phyloP scores from a whole-genome alignment of 805 yeast species.

The Saturnispora silvae region DNA sequence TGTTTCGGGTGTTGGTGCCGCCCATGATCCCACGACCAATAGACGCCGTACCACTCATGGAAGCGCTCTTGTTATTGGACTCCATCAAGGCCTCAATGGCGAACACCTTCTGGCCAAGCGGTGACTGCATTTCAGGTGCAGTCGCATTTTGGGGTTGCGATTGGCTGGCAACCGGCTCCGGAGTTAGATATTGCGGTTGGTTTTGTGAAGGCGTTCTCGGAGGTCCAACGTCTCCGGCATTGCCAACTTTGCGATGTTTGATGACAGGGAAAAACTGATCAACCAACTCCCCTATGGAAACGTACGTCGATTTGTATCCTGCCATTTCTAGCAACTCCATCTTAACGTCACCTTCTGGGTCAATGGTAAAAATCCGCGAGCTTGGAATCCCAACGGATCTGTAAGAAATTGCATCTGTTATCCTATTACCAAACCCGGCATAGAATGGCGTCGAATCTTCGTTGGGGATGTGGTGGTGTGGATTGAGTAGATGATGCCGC shows the following conservation, averaged over 20 bases:
- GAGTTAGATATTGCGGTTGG: background rate
- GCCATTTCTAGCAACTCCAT: constrained; percentile 93
- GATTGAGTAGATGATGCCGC: constrained; percentile 7
- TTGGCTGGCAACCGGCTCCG: background rate
- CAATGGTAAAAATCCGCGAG: constrained; percentile 88
- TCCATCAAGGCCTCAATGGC: constrained; percentile 2
- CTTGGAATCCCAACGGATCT: constrained; percentile 90
- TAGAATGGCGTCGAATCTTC: constrained; percentile 65
- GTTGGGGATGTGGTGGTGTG: constrained; percentile 6
- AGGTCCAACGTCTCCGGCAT: too few species aligned
- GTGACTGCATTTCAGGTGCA: too few species aligned
- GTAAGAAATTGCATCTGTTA: constrained; percentile 92
- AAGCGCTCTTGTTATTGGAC: background rate
- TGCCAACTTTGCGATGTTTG: too few species aligned
- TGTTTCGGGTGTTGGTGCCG: constrained; percentile 36
- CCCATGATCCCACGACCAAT: constrained; percentile 8
- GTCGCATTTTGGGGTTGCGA: background rate
- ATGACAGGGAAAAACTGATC: constrained; percentile 84
- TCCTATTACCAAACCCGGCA: constrained; percentile 95
- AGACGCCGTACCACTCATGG: background rate
- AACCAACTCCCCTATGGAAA: constrained; percentile 84
- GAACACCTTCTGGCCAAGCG: constrained; percentile 2
- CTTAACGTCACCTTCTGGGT: constrained; percentile 94
- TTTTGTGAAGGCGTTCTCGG: too few species aligned
- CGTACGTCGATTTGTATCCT: constrained; percentile 81